phyloP scores from a whole-genome alignment of 805 yeast genomes.

The Metschnikowia lachancei region DNA sequence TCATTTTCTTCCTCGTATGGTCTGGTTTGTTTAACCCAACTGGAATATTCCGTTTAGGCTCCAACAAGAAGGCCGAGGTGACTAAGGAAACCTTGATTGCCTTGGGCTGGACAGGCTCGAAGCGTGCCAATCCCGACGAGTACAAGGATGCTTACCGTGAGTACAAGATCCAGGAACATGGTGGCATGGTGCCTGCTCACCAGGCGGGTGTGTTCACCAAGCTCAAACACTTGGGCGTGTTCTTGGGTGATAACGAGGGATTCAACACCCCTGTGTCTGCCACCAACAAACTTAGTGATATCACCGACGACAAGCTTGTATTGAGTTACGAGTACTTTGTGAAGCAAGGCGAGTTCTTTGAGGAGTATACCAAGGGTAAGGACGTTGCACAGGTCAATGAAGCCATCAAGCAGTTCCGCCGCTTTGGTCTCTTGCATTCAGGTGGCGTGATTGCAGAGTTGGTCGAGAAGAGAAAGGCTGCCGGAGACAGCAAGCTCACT shows the following conservation, averaged over 20 bases:
- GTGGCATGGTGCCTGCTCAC: constrained; percentile 76
- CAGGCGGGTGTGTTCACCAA: constrained; percentile 64
- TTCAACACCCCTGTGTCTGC: constrained; percentile 55
- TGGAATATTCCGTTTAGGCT: constrained; percentile 32
- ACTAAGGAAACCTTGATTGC: constrained; percentile 55
- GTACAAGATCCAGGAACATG: constrained; percentile 58
- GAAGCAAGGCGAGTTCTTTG: constrained; percentile 48
- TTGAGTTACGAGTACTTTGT: constrained; percentile 57
- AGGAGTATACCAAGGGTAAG: constrained; percentile 38
- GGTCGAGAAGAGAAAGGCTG: constrained; percentile 38
- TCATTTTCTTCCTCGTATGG: constrained; percentile 57
- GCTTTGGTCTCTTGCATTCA: constrained; percentile 58
- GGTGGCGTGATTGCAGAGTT: constrained; percentile 40
- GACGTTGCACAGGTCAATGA: constrained; percentile 37
- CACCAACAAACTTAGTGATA: constrained; percentile 36
- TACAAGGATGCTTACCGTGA: constrained; percentile 71
- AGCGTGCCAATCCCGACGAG: constrained; percentile 64
- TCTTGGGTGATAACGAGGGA: constrained; percentile 79
- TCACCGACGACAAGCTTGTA: constrained; percentile 43
- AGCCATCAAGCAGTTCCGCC: constrained; percentile 61
- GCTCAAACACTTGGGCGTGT: constrained; percentile 58
- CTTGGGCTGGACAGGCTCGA: constrained; percentile 95
- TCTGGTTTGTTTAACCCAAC: constrained; percentile 78
- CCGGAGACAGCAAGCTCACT: constrained; percentile 23
- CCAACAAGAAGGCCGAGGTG: constrained; percentile 28